Evolutionary conservation across 129 eudicot genomes (phyloP), one percentile per base, ranked within the genome.

Genomic region (Gnaphalium uliginosum): DNA sequence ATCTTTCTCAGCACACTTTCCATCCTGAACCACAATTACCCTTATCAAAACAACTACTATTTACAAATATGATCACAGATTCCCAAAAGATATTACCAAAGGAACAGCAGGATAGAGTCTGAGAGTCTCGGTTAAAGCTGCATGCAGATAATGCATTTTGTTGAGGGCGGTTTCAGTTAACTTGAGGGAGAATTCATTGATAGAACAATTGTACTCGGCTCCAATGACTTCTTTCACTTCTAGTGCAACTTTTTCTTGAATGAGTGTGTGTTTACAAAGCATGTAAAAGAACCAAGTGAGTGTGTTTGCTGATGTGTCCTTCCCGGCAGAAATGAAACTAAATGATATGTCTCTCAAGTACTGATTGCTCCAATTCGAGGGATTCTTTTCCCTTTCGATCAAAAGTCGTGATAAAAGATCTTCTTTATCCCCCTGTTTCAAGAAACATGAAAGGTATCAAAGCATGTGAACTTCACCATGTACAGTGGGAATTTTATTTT

Each of bases 31-130:
- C 4, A 66, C 17, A 37, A 37, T 37, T 37, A 37, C 43, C 43
- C 8, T 8, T 37, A 37, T 37, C 11, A 37, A 37, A 37, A 37
- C 2, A 8, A 37, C 10, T 9, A 37, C 13, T 8, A 37, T 11
- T 37, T 1, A 8, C 43, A 37, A 37, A 37, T 37, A 37, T 37
- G 43, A 37, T 8, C 43, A 37, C 43, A 37, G 8, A 37, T 8
- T 37, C 13, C 43, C 43, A 37, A 37, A 37, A 37, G 13, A 37
- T 37, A 37, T 8, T 82, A 88, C 93, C 88, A 82, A 57, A 8
- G 96, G 91, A 56, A 90, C 93, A 13, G 86, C 86, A 51, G 93
- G 96, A 69, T 86, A 88, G 43, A 90, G 90, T 50, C 96, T 86
- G 67, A 90, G 90, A 53, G 93, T 88, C 75, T 90, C 96, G 0